Percentiles rank a stretch among this genome's conserved stretches.
Conservation (phyloP, 163 green algal genomes). For the Scenedesmus sp. region DNA sequence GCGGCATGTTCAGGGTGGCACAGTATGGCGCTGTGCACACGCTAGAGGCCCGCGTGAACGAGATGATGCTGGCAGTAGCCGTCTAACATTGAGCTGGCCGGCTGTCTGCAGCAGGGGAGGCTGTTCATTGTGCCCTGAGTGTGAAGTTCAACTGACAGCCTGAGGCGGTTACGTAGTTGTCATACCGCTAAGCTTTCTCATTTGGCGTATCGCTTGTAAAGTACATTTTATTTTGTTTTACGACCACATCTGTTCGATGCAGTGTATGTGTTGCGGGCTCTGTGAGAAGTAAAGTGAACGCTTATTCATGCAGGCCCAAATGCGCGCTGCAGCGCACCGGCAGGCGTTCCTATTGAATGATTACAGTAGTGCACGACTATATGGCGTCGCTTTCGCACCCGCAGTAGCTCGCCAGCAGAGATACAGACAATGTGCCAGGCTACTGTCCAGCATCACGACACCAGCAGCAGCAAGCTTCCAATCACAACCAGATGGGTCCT, state of each 20-base stretch:
- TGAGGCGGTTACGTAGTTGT: neutral
- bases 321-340: neutral
- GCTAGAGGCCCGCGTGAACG: conserved; percentile 69
- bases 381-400: neutral
- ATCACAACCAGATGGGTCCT: neutral
- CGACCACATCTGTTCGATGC: neutral
- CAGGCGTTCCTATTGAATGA: neutral
- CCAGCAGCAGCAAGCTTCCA: neutral
- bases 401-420: neutral
- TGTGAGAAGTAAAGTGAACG: neutral
- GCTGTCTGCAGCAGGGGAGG: neutral
- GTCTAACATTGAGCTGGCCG: neutral
- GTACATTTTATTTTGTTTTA: neutral
- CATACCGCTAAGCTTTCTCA: no score
- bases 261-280: no score
- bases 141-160: neutral
- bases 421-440: neutral
- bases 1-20: conserved; percentile 66
- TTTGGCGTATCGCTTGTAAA: no score
- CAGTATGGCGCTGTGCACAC: conserved; percentile 76
- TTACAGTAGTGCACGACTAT: neutral
- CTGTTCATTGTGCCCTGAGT: neutral
- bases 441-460: neutral
- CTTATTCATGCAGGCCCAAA: neutral
- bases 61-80: conserved; percentile 74